Percentiles rank a stretch among this genome's conserved stretches.
phyloP scores from a whole-genome alignment of 2,329 filamentous ascomycete genomes.

The Acrodontium crateriforme region DNA sequence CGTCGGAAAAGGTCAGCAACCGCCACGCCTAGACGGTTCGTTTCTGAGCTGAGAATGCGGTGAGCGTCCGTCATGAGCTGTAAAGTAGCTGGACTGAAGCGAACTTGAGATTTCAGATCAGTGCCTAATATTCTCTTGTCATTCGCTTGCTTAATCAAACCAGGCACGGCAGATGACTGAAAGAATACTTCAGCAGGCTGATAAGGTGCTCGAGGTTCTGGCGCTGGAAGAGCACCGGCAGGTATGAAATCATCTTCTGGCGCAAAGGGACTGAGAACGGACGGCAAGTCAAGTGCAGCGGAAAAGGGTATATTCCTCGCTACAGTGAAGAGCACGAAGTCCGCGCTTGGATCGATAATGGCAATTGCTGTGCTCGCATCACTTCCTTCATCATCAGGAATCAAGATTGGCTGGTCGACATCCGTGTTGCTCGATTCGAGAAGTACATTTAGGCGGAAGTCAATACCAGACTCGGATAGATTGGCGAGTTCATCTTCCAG shows the following conservation, averaged over 20 bases:
- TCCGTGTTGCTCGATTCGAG: conserved; percentile 37
- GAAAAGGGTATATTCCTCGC: conserved; percentile 25
- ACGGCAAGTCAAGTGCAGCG: conserved; percentile 37
- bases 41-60: conserved; percentile 56
- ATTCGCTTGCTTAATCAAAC: conserved; percentile 23
- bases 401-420: conserved; percentile 33
- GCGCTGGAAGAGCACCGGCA: conserved; percentile 23
- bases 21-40: conserved; percentile 51
- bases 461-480: conserved; percentile 36
- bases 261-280: conserved; percentile 39
- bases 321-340: conserved; percentile 38
- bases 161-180: conserved; percentile 41
- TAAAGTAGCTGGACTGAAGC: conserved; percentile 56
- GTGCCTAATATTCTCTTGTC: conserved; percentile 25
- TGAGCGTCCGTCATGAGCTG: conserved; percentile 61
- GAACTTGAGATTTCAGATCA: conserved; percentile 51
- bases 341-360: conserved; percentile 40
- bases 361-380: conserved; percentile 33
- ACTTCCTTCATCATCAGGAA: conserved; percentile 20
- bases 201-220: conserved; percentile 46
- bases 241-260: conserved; percentile 9
- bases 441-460: conserved; percentile 40
- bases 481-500: conserved; percentile 44
- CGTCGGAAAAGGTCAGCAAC: conserved; percentile 61
- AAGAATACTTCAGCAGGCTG: conserved; percentile 44